Base-by-base conservation (phyloP, 106 monocot species). In the Platanthera zijinensis region DNA sequence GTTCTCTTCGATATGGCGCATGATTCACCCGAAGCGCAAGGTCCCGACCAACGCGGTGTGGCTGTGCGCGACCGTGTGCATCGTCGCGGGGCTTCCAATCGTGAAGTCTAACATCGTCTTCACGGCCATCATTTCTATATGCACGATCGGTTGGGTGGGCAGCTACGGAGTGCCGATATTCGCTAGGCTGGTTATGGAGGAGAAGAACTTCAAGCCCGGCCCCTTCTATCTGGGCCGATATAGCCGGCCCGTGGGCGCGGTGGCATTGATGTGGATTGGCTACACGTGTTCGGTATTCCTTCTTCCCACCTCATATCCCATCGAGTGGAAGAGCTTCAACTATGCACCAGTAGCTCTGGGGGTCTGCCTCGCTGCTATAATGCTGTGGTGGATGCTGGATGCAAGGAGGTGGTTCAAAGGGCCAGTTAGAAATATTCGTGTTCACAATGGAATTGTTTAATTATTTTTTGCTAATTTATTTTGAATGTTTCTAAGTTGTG, bases 331-430 rank as follows among this genome's bases (percentile, higher is more conserved):
- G 49, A 86, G 32, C 68, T 90, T 93, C 81, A 93, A 93, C 46
- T 93, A 94, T 54, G 87, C 90, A 0, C 93, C 90, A 5, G 68
- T 84, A 19, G 93, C 93, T 25, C 32, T 94, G 45, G 93, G 82
- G 12, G 50, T 83, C 0, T 81, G 76, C 52, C 67, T 93, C 13
- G n/a, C 57, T 52, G 21, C 88, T 10, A 77, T 93, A 39, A 51
- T 90, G 90, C 11, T 88, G 13, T 93, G 93, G 90, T 93, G 93
- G 93, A 18, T 88, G 19, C 9, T 90, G 50, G 93, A 90, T 76
- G 90, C 87, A 9, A 86, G 90, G 80, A 88, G 74, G 74, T 88
- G 93, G 93, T 93, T 93, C 72, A 90, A 93, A 52, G 93, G 93
- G 3, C 93, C 93, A 5, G 90, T 93, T 19, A 21, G 93, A 57